These are phyloP conservation scores for Torulaspora globosa DNA, from an alignment of 1,139 yeast genomes.

Conservation along the genomic window DNA sequence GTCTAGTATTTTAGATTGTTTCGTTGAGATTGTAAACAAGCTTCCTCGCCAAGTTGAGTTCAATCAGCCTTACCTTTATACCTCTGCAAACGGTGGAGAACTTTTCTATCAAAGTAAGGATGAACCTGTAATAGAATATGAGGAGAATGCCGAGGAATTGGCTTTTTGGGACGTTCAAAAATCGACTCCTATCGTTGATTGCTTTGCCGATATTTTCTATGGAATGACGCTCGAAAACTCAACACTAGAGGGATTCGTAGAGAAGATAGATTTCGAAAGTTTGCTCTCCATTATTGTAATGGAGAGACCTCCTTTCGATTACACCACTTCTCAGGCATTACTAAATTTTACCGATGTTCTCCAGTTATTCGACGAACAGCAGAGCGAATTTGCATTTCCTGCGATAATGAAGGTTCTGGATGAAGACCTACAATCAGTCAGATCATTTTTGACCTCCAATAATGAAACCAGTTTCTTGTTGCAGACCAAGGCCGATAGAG, in stretches of 20 bases:
- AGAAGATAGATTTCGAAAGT: slow-evolving; percentile 42
- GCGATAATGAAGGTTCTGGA: slow-evolving; percentile 37
- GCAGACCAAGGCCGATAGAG: slow-evolving; percentile 30
- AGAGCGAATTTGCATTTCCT: slow-evolving; percentile 47
- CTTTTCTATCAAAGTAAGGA: slow-evolving; percentile 42
- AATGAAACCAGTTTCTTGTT: slow-evolving; percentile 39
- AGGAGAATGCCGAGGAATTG: slow-evolving; percentile 41
- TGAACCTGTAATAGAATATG: slow-evolving; percentile 43
- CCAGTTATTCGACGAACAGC: slow-evolving; percentile 53
- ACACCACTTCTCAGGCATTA: slow-evolving; percentile 51
- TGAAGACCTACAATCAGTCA: slow-evolving; percentile 36
- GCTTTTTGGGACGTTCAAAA: slow-evolving; percentile 50
- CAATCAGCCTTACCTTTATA: slow-evolving; percentile 43
- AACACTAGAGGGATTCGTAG: slow-evolving; percentile 47
- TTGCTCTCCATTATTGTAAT: slow-evolving; percentile 44
- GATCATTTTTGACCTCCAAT: slow-evolving; percentile 38
- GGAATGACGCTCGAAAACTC: slow-evolving; percentile 36
- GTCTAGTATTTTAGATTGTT: slow-evolving; percentile 52
- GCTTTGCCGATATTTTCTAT: slow-evolving; percentile 34
- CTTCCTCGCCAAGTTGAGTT: slow-evolving; percentile 46
- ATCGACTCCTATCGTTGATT: slow-evolving; percentile 32
- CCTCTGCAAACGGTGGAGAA: slow-evolving; percentile 40
- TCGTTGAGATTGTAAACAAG: slow-evolving; percentile 46
- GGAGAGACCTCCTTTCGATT: slow-evolving; percentile 58
- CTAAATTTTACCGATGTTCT: slow-evolving; percentile 53